Percentiles rank a stretch among this genome's conserved stretches.
Evolutionary conservation across 345 rosid genomes (phyloP).

Genomic region (Tarenaya hassleriana): DNA sequence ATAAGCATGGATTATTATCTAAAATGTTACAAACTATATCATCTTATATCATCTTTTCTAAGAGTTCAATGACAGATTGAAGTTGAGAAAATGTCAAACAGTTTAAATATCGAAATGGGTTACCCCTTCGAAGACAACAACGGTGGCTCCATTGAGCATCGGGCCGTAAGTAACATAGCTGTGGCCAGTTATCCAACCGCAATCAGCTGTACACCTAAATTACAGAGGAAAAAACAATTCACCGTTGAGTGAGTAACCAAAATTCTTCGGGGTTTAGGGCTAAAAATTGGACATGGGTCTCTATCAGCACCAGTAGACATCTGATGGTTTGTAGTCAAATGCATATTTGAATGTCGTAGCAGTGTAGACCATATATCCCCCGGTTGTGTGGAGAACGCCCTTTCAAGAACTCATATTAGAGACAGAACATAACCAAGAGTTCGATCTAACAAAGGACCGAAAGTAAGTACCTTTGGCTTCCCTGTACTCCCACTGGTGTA

Average conservation of each 20-base stretch:
- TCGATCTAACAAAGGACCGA: constrained; percentile 5
- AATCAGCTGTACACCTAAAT: constrained; percentile 97
- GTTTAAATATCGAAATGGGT: no score
- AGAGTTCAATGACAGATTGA: no score
- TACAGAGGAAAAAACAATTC: constrained; percentile 18
- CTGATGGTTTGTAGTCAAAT: constrained; percentile 87
- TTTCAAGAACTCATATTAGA: constrained; percentile 29
- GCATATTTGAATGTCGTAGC: constrained; percentile 98
- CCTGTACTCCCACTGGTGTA: constrained; percentile 99
- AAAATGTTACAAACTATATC: no score
- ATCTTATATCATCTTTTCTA: no score
- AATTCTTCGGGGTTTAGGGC: constrained; percentile 9
- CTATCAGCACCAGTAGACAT: constrained; percentile 71
- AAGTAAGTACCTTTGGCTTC: constrained; percentile 73
- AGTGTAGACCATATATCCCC: constrained; percentile 95
- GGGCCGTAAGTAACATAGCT: constrained; percentile 99
- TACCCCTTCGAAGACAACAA: constrained; percentile 92
- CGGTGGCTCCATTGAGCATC: constrained; percentile 87
- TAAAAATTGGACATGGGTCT: not conserved
- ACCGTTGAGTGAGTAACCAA: constrained; percentile 7
- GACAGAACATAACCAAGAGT: constrained; percentile 7
- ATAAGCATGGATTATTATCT: no score
- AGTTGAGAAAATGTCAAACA: no score
- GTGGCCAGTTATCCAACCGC: constrained; percentile 99
- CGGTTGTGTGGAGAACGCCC: constrained; percentile 98